Evolutionary conservation across 306 rosid genomes (phyloP).

Genomic region (Trifolium subterraneum): DNA sequence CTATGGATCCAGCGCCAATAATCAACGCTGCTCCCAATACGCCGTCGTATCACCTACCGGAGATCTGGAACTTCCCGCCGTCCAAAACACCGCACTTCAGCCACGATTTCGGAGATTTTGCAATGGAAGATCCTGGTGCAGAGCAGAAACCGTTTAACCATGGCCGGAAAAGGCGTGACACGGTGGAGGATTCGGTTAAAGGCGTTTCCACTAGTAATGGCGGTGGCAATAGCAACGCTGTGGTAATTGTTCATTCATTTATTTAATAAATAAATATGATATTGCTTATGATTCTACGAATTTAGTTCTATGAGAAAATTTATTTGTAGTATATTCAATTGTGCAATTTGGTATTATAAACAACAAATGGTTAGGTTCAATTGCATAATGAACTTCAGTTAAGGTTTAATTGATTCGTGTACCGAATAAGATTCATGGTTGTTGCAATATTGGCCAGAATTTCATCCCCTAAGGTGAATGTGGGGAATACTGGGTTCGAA

Average conservation of each 20-base stretch:
- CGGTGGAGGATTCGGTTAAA: slow-evolving; percentile 59
- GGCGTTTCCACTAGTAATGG: slow-evolving; percentile 61
- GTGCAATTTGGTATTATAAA: slow-evolving; percentile 2
- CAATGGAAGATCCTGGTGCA: slow-evolving; percentile 41
- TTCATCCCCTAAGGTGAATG: no score
- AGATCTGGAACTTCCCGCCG: slow-evolving; percentile 78
- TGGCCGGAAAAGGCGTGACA: slow-evolving; percentile 61
- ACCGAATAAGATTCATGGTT: neutral
- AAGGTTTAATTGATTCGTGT: neutral
- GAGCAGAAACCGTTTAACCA: slow-evolving; percentile 39
- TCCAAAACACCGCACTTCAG: slow-evolving; percentile 49
- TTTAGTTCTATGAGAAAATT: neutral
- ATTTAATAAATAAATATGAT: neutral
- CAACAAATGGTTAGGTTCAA: neutral
- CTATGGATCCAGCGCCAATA: slow-evolving; percentile 80
- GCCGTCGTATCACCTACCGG: slow-evolving; percentile 58
- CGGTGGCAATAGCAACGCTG: slow-evolving; percentile 44
- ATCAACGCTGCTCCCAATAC: slow-evolving; percentile 55
- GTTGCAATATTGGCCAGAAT: no score
- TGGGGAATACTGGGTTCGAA: no score
- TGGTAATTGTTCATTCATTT: slow-evolving; percentile 52
- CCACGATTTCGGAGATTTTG: slow-evolving; percentile 49
- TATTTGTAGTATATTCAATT: neutral
- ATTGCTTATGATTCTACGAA: neutral
- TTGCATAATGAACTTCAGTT: neutral